Percentiles rank a stretch among this genome's conserved stretches.
Conservation (phyloP, 139 green algal species). For the Chlorella sp. region DNA sequence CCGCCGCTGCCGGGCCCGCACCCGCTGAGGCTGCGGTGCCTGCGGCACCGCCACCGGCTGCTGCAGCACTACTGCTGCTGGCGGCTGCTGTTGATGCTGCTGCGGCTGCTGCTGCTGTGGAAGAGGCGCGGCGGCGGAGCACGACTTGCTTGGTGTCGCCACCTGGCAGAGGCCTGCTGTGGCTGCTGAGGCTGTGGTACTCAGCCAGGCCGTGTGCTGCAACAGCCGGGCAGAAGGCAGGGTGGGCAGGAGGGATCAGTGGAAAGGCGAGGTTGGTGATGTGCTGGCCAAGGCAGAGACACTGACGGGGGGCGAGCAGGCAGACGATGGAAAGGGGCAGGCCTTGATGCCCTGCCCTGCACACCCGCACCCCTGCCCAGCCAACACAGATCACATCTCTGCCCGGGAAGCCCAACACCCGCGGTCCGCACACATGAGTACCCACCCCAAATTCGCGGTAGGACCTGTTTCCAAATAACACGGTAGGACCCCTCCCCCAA, state of each 20-base stretch:
- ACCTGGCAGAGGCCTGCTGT: conserved; percentile 11
- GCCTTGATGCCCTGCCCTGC: background rate
- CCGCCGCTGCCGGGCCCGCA: background rate
- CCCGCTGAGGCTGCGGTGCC: background rate
- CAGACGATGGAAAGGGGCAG: background rate
- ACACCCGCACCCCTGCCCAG: background rate
- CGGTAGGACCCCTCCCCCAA: no score
- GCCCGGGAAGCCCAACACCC: no score
- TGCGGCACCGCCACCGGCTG: background rate
- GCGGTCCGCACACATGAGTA: no score
- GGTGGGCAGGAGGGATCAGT: background rate
- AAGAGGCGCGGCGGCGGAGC: background rate
- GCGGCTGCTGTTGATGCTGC: background rate
- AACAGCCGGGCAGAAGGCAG: background rate
- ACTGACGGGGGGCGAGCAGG: no score
- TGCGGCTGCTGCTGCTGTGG: background rate
- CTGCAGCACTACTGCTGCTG: background rate
- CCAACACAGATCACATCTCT: no score
- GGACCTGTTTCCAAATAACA: no score
- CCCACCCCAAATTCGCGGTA: no score
- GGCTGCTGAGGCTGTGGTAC: conserved; percentile 46
- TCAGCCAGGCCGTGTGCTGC: conserved; percentile 52
- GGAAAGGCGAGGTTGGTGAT: background rate
- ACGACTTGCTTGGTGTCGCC: conserved; percentile 41
- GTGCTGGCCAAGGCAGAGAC: background rate